Conservation (phyloP, 1,284 basidiomycete genomes). For the Sanghuangporus weigelae region DNA sequence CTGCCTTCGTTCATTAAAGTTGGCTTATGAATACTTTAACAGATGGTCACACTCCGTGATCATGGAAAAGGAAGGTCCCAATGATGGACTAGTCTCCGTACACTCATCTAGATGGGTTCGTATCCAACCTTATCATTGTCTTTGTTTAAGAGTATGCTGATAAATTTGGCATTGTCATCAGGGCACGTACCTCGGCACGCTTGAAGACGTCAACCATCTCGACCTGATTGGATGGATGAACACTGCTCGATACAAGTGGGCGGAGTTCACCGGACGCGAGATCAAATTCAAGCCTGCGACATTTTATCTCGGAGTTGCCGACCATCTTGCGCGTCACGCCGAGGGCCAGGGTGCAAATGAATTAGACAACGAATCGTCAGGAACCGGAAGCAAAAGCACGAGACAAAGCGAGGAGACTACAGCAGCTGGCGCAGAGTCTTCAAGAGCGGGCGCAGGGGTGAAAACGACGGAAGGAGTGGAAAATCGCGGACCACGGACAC, state of each 20-base stretch:
- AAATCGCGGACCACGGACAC: conserved; percentile 5
- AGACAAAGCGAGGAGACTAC: background rate
- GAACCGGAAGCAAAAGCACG: background rate
- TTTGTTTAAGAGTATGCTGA: conserved; percentile 3
- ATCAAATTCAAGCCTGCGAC: conserved; percentile 86
- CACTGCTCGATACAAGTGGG: conserved; percentile 79
- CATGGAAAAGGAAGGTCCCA: conserved; percentile 84
- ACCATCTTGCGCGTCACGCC: conserved; percentile 62
- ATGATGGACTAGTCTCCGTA: conserved; percentile 87
- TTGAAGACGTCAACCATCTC: conserved; percentile 87
- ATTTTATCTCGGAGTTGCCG: conserved; percentile 81
- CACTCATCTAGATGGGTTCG: conserved; percentile 77
- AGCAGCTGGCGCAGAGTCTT: background rate
- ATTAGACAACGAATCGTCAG: background rate
- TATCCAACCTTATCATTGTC: background rate
- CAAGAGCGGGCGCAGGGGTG: conserved; percentile 12
- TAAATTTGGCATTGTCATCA: conserved; percentile 24
- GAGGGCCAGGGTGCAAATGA: conserved; percentile 36
- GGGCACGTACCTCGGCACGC: conserved; percentile 83
- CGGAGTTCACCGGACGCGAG: conserved; percentile 80
- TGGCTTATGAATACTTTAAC: background rate
- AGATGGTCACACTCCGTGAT: conserved; percentile 82
- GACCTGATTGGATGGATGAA: conserved; percentile 87
- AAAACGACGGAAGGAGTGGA: conserved; percentile 16
- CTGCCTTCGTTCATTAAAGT: background rate